Evolutionary conservation across 805 yeast genomes (phyloP).

Genomic region (Yamadazyma kitorensis): DNA sequence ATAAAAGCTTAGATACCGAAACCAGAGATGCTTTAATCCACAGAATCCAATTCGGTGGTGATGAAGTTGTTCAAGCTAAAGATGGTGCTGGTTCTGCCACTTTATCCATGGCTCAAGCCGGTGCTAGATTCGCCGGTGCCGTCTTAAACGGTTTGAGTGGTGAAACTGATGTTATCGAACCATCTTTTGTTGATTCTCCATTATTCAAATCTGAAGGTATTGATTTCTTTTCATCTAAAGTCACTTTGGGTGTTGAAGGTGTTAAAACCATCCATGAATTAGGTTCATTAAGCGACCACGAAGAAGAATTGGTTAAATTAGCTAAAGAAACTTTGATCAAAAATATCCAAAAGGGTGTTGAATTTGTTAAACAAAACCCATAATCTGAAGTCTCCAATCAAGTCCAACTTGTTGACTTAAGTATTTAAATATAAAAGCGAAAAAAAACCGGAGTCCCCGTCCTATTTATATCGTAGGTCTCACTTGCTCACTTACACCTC

Average conservation of each 20-base stretch:
- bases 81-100: conserved; percentile 94
- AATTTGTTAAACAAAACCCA: conserved; percentile 74
- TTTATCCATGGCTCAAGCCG: conserved; percentile 91
- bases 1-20: conserved; percentile 47
- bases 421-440: too few species aligned
- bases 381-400: conserved; percentile 24
- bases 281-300: conserved; percentile 71
- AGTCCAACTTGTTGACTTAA: neutral
- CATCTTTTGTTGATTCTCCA: conserved; percentile 77
- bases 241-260: conserved; percentile 91
- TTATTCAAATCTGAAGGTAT: conserved; percentile 85
- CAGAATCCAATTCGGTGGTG: conserved; percentile 96
- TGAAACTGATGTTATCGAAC: conserved; percentile 62
- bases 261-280: conserved; percentile 75
- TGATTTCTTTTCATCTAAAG: conserved; percentile 93
- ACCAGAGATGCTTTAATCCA: conserved; percentile 56
- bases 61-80: conserved; percentile 91
- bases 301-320: conserved; percentile 75
- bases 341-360: conserved; percentile 92
- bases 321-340: conserved; percentile 88
- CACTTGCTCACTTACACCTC: neutral
- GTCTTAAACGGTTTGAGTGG: conserved; percentile 64
- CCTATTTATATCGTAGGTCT: too few species aligned
- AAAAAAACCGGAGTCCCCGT: neutral
- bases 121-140: conserved; percentile 69